Evolutionary conservation across 1,284 basidiomycete species (phyloP).

Genomic region (Puccinia coronata): DNA sequence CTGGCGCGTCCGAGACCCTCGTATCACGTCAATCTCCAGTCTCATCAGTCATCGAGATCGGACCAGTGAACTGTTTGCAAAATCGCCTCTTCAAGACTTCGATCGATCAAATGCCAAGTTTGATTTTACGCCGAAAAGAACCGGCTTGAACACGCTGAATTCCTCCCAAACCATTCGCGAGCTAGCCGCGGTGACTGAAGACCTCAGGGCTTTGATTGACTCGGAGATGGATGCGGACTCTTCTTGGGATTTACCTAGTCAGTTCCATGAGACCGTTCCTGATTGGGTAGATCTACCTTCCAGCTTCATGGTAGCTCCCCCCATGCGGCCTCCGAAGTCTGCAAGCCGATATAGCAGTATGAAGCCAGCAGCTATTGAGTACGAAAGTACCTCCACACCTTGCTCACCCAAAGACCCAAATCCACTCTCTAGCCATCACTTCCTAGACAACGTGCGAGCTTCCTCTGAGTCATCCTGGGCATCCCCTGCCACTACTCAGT

Average conservation of each 20-base stretch:
- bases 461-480: neutral
- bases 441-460: neutral
- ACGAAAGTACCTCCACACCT: constrained; percentile 44
- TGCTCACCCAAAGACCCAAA: constrained; percentile 35
- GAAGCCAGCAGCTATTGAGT: constrained; percentile 40
- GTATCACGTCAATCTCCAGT: constrained; percentile 41
- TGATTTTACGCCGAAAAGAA: constrained; percentile 23
- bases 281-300: constrained; percentile 23
- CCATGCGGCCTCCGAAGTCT: constrained; percentile 46
- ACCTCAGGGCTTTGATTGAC: constrained; percentile 43
- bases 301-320: constrained; percentile 15
- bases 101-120: constrained; percentile 6
- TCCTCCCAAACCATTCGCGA: constrained; percentile 45
- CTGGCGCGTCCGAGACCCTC: constrained; percentile 9
- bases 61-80: constrained; percentile 1
- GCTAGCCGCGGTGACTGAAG: constrained; percentile 47
- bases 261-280: constrained; percentile 44
- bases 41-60: constrained; percentile 23
- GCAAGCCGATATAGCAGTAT: constrained; percentile 38
- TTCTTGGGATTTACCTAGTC: constrained; percentile 39
- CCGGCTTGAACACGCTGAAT: constrained; percentile 29
- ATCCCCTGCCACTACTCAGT: neutral
- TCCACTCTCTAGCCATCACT: constrained; percentile 10
- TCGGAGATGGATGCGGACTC: constrained; percentile 31
- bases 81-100: neutral